A percentile compares a stretch with the other conserved stretches of the same genome.
Evolutionary conservation across 371 early-diverging fungal species (phyloP).

Genomic region (Nematocida sp.): DNA sequence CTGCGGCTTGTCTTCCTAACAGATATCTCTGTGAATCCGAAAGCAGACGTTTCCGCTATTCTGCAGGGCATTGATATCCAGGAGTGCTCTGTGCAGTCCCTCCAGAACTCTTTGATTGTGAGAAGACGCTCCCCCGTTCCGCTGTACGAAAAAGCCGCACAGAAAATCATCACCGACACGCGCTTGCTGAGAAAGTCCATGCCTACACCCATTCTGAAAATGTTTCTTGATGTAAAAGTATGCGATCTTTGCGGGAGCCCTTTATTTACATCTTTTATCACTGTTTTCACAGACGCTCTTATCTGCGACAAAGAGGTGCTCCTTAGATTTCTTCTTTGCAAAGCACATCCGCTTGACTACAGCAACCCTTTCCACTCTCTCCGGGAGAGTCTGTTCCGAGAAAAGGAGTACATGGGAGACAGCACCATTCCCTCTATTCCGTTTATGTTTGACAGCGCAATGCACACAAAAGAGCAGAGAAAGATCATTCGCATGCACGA

Average conservation of each 20-base stretch:
- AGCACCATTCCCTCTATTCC: slow-evolving; percentile 44
- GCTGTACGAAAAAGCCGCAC: slow-evolving; percentile 71
- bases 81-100: slow-evolving; percentile 65
- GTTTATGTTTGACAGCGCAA: slow-evolving; percentile 23
- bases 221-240: slow-evolving; percentile 67
- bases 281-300: slow-evolving; percentile 36
- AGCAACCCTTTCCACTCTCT: slow-evolving; percentile 49
- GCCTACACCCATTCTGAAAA: slow-evolving; percentile 67
- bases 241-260: slow-evolving; percentile 80
- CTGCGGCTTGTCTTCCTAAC: slow-evolving; percentile 57
- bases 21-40: background rate
- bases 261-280: slow-evolving; percentile 68
- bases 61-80: slow-evolving; percentile 23
- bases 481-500: background rate
- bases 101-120: slow-evolving; percentile 7
- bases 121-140: slow-evolving; percentile 61
- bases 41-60: background rate
- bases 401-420: slow-evolving; percentile 31
- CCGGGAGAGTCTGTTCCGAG: slow-evolving; percentile 17
- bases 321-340: slow-evolving; percentile 56
- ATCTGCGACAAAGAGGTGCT: slow-evolving; percentile 32
- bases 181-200: slow-evolving; percentile 66
- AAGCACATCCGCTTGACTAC: slow-evolving; percentile 53
- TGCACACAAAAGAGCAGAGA: slow-evolving; percentile 15
- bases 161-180: slow-evolving; percentile 69